These are phyloP conservation scores for Uromyces viciae-fabae DNA, from an alignment of 1,284 basidiomycete species.

Conservation along the genomic window DNA sequence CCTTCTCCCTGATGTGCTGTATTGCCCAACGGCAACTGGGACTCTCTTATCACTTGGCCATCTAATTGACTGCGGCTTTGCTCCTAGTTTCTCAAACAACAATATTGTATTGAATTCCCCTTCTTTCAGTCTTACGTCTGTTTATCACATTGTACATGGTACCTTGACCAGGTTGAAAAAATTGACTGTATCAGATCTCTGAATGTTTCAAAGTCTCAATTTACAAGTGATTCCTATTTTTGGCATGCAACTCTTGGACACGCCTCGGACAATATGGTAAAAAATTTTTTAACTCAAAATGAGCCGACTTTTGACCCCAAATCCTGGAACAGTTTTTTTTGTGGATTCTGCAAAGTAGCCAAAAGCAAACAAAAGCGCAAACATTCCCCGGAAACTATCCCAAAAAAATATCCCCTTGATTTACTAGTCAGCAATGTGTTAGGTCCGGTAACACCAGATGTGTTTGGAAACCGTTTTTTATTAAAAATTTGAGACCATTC, in stretches of 20 bases:
- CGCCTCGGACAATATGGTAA: neutral
- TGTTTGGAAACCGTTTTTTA: neutral
- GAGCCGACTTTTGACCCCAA: neutral
- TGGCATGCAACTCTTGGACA: neutral
- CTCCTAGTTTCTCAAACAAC: too few relatives aligned
- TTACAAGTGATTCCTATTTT: too few relatives aligned
- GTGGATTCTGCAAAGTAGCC: neutral
- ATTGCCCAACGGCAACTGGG: too few relatives aligned
- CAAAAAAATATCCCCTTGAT: neutral
- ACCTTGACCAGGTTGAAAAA: too few relatives aligned
- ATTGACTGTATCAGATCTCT: too few relatives aligned
- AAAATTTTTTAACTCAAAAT: neutral
- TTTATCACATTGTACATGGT: too few relatives aligned
- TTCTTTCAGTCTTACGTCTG: too few relatives aligned
- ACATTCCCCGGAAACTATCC: neutral
- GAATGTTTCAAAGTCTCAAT: too few relatives aligned
- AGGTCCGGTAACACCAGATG: neutral
- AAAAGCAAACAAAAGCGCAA: neutral
- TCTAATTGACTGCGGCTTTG: too few relatives aligned
- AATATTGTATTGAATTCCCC: too few relatives aligned
- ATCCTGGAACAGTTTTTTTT: neutral
- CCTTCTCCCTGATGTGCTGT: too few relatives aligned
- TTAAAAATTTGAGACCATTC: neutral
- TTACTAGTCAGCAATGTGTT: neutral
- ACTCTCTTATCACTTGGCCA: too few relatives aligned